Evolutionary conservation across 345 rosid genomes (phyloP).

Genomic region (Limnanthes douglasii): DNA sequence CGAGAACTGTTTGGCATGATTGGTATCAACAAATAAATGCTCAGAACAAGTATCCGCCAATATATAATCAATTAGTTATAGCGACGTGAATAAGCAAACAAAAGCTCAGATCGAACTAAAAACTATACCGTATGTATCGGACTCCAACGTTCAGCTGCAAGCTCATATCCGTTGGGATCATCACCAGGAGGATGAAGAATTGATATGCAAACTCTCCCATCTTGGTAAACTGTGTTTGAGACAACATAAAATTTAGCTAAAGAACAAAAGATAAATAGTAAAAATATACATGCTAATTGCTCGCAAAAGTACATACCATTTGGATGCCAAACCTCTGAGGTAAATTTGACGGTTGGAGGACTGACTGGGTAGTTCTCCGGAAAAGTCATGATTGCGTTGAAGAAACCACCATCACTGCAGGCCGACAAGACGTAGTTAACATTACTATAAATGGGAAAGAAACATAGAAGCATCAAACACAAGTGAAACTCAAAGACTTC

Average conservation of each 20-base stretch:
- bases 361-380: constrained; percentile 49
- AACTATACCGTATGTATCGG: constrained; percentile 88
- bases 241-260: constrained; percentile 1
- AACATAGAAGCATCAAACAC: neutral
- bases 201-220: constrained; percentile 80
- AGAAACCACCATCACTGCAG: constrained; percentile 77
- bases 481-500: neutral
- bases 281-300: too few relatives aligned
- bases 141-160: constrained; percentile 74
- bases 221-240: constrained; percentile 41
- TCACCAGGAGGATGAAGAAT: constrained; percentile 93
- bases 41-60: too few relatives aligned
- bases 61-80: too few relatives aligned
- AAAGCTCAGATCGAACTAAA: too few relatives aligned
- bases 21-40: too few relatives aligned
- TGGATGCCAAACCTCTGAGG: constrained; percentile 86
- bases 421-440: neutral
- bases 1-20: too few relatives aligned
- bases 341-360: constrained; percentile 78
- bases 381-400: constrained; percentile 71
- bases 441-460: neutral
- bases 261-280: neutral
- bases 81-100: too few relatives aligned
- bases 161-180: constrained; percentile 95
- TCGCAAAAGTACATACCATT: constrained; percentile 46